Percentiles rank a stretch among this genome's conserved stretches.
Evolutionary conservation across 345 rosid genomes (phyloP).

Genomic region (Melastoma malabathricum): DNA sequence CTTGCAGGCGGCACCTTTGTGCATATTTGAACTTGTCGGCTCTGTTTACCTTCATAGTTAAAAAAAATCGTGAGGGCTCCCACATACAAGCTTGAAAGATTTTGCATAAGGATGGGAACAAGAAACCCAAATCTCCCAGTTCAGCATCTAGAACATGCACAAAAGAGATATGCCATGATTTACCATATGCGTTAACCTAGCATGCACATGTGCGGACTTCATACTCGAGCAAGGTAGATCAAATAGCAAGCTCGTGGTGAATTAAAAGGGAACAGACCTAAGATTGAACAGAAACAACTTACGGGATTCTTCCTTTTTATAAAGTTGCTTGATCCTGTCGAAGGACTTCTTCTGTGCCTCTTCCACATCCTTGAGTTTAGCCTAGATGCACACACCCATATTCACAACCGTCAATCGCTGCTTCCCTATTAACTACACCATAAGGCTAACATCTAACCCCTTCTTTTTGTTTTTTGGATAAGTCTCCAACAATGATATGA

Average conservation of each 20-base stretch:
- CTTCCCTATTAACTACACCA: too few relatives aligned
- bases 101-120: too few relatives aligned
- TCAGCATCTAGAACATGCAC: too few relatives aligned
- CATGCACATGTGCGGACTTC: not conserved
- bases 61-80: not conserved
- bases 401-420: too few relatives aligned
- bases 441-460: too few relatives aligned
- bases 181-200: too few relatives aligned
- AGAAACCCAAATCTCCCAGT: too few relatives aligned
- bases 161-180: too few relatives aligned
- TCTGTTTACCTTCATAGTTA: slow-evolving; percentile 47
- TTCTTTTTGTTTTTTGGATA: too few relatives aligned
- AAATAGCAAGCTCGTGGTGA: not conserved
- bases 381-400: slow-evolving; percentile 22
- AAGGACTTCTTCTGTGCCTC: slow-evolving; percentile 32
- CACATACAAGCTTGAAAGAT: too few relatives aligned
- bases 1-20: slow-evolving; percentile 69
- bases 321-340: slow-evolving; percentile 43
- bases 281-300: slow-evolving; percentile 17
- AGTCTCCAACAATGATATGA: too few relatives aligned
- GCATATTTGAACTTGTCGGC: slow-evolving; percentile 66
- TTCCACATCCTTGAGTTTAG: slow-evolving; percentile 31
- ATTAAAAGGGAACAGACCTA: not conserved
- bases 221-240: not conserved
- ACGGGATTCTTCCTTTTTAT: slow-evolving; percentile 67